Base-by-base conservation (phyloP, 306 rosid genomes). In the Luffa acutangula region DNA sequence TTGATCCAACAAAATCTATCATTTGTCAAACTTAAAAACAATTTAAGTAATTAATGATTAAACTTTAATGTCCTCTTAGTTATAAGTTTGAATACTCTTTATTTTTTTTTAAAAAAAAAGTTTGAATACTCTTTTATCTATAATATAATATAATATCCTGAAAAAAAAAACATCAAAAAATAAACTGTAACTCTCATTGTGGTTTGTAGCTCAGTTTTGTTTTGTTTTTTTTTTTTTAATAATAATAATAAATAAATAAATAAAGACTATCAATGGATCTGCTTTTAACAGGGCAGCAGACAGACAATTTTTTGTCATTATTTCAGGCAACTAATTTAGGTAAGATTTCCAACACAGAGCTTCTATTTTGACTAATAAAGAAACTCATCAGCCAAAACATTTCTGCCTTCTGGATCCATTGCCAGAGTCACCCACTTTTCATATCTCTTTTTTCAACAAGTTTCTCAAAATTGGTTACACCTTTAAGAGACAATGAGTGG, bases 261-360 rank as follows among this genome's bases (percentile, higher is more conserved):
- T 12, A 1, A 21, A 58, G 9, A n/a, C 8, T 13, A 64, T 25
- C 0, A 31, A 14, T 73, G 58, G 60, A 48, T 73, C 59, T 48
- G 42, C 13, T 72, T 72, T 67, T 41, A 31, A 48, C 6, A 43
- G 77, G 77, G 37, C 42, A 48, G 34, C 74, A 67, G 59, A 48
- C 59, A 72, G 57, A 71, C 41, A 73, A 31, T 3, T 0, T 43
- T 70, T 45, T 45, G 76, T 70, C 21, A 73, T 73, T 73, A 73
- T 46, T 48, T 73, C 25, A 31, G 59, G 43, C 58, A 73, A 48
- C 77, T 13, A 51, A 73, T 11, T 73, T 73, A 73, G 77, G 77
- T 73, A 48, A 73, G 59, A 73, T 73, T 73, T 73, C 77, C 58
- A 73, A 48, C 13, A 58, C 77, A 73, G 8, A 73, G 5, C 20